phyloP scores from a whole-genome alignment of 192 early-diverging fungal species.

The Coemansia sp. region DNA sequence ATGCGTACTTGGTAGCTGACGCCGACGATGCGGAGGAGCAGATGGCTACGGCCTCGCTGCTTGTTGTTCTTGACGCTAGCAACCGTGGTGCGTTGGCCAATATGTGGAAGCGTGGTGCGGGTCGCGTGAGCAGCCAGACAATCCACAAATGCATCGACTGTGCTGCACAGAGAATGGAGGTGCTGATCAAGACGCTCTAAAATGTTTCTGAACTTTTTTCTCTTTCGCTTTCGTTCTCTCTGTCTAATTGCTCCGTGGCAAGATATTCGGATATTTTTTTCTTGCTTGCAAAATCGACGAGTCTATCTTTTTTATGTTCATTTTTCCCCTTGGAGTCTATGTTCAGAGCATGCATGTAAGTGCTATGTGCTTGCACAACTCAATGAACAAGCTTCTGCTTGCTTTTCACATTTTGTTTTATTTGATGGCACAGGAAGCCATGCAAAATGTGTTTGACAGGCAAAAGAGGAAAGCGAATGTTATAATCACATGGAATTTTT shows the following conservation, averaged over 20 bases:
- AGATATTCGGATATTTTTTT: too few species aligned
- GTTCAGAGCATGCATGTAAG: neutral
- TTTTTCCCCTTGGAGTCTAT: too few species aligned
- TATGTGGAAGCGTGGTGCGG: slow-evolving; percentile 51
- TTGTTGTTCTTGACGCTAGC: slow-evolving; percentile 30
- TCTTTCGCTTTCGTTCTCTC: too few species aligned
- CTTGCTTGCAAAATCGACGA: too few species aligned
- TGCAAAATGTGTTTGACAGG: too few species aligned
- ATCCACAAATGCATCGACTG: slow-evolving; percentile 27
- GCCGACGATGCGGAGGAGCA: slow-evolving; percentile 51
- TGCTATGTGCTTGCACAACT: neutral
- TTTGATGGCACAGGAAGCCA: neutral
- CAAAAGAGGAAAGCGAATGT: too few species aligned
- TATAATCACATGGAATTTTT: too few species aligned
- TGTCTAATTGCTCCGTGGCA: too few species aligned
- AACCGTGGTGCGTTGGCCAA: slow-evolving; percentile 26
- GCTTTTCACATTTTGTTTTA: neutral
- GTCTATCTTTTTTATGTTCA: too few species aligned
- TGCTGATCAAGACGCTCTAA: slow-evolving; percentile 7
- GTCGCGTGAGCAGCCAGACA: slow-evolving; percentile 18
- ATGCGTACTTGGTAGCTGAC: slow-evolving; percentile 46
- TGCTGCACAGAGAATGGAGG: slow-evolving; percentile 19
- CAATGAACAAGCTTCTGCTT: neutral
- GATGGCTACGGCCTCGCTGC: slow-evolving; percentile 26
- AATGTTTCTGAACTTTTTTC: too few species aligned